Conservation (phyloP, 768 basidiomycete species). For the Kwoniella mangroviensis region DNA sequence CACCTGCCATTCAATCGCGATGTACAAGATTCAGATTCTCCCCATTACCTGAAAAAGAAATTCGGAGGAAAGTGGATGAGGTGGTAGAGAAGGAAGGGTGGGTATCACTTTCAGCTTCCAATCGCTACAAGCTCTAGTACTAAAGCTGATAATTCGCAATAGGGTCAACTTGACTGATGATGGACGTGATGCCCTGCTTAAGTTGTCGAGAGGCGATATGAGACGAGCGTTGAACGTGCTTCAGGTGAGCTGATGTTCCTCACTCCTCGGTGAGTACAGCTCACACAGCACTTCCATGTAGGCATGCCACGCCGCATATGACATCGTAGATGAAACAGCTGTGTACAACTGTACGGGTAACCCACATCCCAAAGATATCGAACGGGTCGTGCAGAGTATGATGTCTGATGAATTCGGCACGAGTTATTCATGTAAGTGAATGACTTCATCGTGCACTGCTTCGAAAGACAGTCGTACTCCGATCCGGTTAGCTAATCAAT, state of each 20-base stretch:
- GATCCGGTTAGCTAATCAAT: too few species aligned
- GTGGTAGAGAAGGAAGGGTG: conserved; percentile 87
- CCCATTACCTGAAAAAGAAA: conserved; percentile 80
- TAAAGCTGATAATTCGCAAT: not conserved
- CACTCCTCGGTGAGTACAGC: not conserved
- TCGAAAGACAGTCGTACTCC: not conserved
- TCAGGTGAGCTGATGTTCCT: conserved; percentile 61
- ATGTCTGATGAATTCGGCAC: conserved; percentile 93
- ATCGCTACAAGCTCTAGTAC: not conserved
- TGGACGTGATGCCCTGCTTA: conserved; percentile 85
- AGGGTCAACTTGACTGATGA: conserved; percentile 86
- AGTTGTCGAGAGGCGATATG: conserved; percentile 96
- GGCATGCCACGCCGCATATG: conserved; percentile 97
- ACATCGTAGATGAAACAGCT: conserved; percentile 81
- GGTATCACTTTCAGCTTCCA: conserved; percentile 41
- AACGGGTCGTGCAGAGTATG: conserved; percentile 92
- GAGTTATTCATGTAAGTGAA: conserved; percentile 64
- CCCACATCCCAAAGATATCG: conserved; percentile 93
- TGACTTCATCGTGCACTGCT: not conserved
- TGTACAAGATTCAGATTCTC: conserved; percentile 98
- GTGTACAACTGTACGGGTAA: conserved; percentile 97
- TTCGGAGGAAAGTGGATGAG: conserved; percentile 76
- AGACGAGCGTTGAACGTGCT: conserved; percentile 91
- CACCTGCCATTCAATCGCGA: conserved; percentile 96
- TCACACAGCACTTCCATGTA: conserved; percentile 17